Conservation (phyloP, 1,139 yeast species). For the Debaryomyces coudertii region DNA sequence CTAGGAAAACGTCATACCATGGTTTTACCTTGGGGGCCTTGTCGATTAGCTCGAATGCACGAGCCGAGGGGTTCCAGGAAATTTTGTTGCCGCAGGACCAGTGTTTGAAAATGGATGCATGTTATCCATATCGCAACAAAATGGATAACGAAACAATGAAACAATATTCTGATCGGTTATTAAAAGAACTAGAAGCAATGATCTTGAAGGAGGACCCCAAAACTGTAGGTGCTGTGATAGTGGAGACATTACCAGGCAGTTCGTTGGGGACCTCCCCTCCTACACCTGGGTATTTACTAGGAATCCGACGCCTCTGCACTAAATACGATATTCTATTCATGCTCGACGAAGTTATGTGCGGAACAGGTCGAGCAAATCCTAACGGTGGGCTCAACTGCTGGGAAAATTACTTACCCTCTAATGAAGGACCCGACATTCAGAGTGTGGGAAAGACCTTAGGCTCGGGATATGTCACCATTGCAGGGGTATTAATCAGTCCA, state of each 20-base stretch:
- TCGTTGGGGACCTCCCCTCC: slow-evolving; percentile 61
- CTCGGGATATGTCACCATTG: slow-evolving; percentile 64
- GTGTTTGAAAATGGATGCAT: slow-evolving; percentile 49
- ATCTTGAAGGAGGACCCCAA: slow-evolving; percentile 54
- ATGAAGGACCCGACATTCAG: slow-evolving; percentile 61
- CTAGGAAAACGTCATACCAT: slow-evolving; percentile 59
- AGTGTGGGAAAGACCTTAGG: slow-evolving; percentile 68
- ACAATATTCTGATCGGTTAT: slow-evolving; percentile 49
- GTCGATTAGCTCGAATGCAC: slow-evolving; percentile 48
- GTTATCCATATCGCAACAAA: slow-evolving; percentile 54
- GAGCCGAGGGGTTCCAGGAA: slow-evolving; percentile 45
- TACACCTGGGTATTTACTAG: slow-evolving; percentile 59
- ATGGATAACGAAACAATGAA: slow-evolving; percentile 51
- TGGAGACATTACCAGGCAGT: slow-evolving; percentile 62
- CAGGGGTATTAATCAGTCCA: slow-evolving; percentile 60
- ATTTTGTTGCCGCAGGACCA: slow-evolving; percentile 43
- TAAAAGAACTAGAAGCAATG: slow-evolving; percentile 51
- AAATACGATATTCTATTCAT: slow-evolving; percentile 61
- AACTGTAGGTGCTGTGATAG: slow-evolving; percentile 55
- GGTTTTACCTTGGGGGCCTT: slow-evolving; percentile 61
- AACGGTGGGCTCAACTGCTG: slow-evolving; percentile 47
- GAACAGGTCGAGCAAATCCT: slow-evolving; percentile 52
- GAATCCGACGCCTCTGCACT: slow-evolving; percentile 54
- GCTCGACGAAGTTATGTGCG: slow-evolving; percentile 70
- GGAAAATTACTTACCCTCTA: slow-evolving; percentile 48